Base-by-base conservation (phyloP, 495 filamentous ascomycete genomes). In the Glarea lozoyensis region DNA sequence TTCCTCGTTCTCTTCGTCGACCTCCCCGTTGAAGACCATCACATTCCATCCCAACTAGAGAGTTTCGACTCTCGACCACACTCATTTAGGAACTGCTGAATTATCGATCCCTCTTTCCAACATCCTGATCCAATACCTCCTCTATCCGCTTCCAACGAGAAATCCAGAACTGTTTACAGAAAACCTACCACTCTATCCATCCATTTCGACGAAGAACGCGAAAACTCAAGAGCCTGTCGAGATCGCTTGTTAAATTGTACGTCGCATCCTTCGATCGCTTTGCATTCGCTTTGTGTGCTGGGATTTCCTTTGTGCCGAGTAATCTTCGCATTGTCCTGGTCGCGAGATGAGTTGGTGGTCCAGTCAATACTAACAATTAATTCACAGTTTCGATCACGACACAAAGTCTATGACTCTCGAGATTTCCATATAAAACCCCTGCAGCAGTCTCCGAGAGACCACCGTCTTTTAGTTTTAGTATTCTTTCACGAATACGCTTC, bases 21-120 rank as follows among this genome's bases (percentile, higher is more conserved):
- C 40, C 39, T 16, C 43, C 31, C 43, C 44, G 41, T 29, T n/a
- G n/a, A 29, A 7, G 25, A n/a, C n/a, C 25, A 29, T 7, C 25
- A 7, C 55, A 50, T 55, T 53, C 52, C 47, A 50, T 48, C 49
- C 46, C 54, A 49, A 54, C 46, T 53, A 62, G 69, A 73, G 69
- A 68, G 66, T 62, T 52, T 46, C 25, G 53, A 41, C 67, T 72
- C 70, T 75, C 72, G 68, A 67, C 60, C 66, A 76, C 72, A 70
- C 69, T 76, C 72, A 46, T 76, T 76, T 74, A 68, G 71, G n/a
- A 69, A 69, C 56, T 45, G 42, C 50, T 36, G 40, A 24, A 32
- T 34, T 11, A 25, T 36, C 31, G 30, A 33, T 38, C 58, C 51
- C 17, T 41, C 52, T 41, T 52, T 25, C 15, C 35, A 34, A 50